phyloP scores from a whole-genome alignment of 257 asterid genomes.

The Cordia subcordata region DNA sequence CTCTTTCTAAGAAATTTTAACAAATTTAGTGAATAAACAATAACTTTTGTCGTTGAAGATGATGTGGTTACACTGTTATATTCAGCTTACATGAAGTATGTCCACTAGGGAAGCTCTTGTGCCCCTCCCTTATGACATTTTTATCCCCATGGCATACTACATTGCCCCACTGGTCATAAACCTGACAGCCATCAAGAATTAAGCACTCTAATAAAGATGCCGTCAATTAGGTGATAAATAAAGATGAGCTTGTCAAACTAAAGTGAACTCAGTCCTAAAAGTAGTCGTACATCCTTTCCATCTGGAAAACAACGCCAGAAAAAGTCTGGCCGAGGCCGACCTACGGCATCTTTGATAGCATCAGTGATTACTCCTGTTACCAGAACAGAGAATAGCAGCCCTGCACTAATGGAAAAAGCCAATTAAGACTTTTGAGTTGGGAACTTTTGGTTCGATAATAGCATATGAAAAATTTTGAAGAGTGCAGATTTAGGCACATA shows the following conservation, averaged over 20 bases:
- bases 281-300: constrained; percentile 65
- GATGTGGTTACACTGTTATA: background rate
- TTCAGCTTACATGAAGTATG: constrained; percentile 80
- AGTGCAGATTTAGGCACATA: constrained; percentile 1
- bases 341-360: constrained; percentile 73
- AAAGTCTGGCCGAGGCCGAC: constrained; percentile 94
- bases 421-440: constrained; percentile 1
- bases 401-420: constrained; percentile 27
- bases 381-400: constrained; percentile 54
- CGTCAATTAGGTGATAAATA: background rate
- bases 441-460: background rate
- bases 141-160: constrained; percentile 72
- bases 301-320: constrained; percentile 97
- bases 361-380: constrained; percentile 66
- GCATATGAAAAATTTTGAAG: background rate
- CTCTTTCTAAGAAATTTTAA: too few relatives aligned
- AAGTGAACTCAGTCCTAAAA: constrained; percentile 11
- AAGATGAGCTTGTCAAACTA: constrained; percentile 1
- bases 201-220: background rate
- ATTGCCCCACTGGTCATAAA: constrained; percentile 62
- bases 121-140: constrained; percentile 46
- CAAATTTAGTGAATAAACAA: too few relatives aligned
- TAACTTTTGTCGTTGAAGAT: background rate
- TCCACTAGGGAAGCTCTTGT: constrained; percentile 91
- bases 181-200: constrained; percentile 34